Evolutionary conservation across 345 rosid species (phyloP).

Genomic region (Eucalyptus guilfoylei): DNA sequence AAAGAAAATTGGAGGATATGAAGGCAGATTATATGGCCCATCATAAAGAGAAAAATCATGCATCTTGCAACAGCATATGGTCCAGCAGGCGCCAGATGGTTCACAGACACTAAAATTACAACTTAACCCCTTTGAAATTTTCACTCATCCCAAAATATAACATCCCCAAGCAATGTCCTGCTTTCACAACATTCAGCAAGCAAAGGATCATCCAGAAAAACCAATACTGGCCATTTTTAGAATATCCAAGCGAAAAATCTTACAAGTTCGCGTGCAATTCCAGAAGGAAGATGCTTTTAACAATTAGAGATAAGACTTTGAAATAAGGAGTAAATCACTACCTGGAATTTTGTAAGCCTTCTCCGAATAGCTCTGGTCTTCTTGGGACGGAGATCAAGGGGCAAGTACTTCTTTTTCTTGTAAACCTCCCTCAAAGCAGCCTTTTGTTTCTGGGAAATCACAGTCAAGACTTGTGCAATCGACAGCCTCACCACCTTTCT

Average conservation of each 20-base stretch:
- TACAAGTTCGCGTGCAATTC: background rate
- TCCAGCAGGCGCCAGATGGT: background rate
- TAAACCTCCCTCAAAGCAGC: constrained; percentile 72
- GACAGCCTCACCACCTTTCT: constrained; percentile 95
- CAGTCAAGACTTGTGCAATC: constrained; percentile 87
- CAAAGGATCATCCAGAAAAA: background rate
- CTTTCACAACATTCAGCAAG: background rate
- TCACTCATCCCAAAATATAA: background rate
- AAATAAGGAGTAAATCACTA: background rate
- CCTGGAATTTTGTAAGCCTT: constrained; percentile 93
- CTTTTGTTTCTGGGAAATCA: constrained; percentile 88
- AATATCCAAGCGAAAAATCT: background rate
- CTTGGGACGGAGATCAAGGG: constrained; percentile 93
- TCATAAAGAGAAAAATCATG: background rate
- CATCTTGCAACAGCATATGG: background rate
- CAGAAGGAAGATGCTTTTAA: background rate
- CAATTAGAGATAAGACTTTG: background rate
- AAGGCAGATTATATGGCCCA: background rate
- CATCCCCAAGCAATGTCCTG: background rate
- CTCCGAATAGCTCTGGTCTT: constrained; percentile 94
- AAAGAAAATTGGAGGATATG: background rate
- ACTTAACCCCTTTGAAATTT: background rate
- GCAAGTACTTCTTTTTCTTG: constrained; percentile 69
- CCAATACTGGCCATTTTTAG: background rate
- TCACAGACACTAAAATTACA: background rate